phyloP scores from a whole-genome alignment of 192 early-diverging fungal species.

The Gryganskiella cystojenkinii region DNA sequence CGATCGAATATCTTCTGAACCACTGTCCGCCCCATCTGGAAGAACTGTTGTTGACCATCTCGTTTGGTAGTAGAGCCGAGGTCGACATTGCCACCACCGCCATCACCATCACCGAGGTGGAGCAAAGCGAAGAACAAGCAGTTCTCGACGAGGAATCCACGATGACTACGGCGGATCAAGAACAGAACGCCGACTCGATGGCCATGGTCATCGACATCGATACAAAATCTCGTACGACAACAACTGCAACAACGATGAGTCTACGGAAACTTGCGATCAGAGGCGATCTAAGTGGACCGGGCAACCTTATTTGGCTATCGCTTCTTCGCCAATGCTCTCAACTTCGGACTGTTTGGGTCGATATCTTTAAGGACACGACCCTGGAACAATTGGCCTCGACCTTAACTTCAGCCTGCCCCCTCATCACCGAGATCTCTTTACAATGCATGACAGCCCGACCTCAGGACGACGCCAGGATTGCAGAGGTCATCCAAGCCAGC shows the following conservation, averaged over 20 bases:
- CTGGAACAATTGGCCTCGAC: constrained; percentile 7
- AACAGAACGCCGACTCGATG: not conserved
- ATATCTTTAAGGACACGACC: constrained; percentile 9
- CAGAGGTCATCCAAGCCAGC: constrained; percentile 15
- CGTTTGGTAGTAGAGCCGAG: constrained; percentile 30
- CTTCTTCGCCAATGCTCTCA: constrained; percentile 7
- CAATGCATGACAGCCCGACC: constrained; percentile 23
- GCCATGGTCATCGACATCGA: not conserved
- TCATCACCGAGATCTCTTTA: constrained; percentile 14
- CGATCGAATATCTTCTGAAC: constrained; percentile 30
- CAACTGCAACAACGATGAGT: not conserved
- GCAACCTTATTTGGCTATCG: constrained; percentile 27
- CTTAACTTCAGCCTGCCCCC: constrained; percentile 15
- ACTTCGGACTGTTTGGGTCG: constrained; percentile 2
- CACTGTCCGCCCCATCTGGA: constrained; percentile 26
- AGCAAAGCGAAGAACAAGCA: not conserved
- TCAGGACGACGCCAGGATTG: constrained; percentile 30
- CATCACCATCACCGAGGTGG: not conserved
- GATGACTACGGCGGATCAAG: not conserved
- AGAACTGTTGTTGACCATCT: constrained; percentile 32
- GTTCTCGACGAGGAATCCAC: not conserved
- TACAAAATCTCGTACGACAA: too few relatives aligned
- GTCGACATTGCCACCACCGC: not conserved
- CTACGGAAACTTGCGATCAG: constrained; percentile 16
- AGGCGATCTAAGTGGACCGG: constrained; percentile 32